Conservation (phyloP, 176 grass and related monocot genomes). For the Oryza longistaminata region DNA sequence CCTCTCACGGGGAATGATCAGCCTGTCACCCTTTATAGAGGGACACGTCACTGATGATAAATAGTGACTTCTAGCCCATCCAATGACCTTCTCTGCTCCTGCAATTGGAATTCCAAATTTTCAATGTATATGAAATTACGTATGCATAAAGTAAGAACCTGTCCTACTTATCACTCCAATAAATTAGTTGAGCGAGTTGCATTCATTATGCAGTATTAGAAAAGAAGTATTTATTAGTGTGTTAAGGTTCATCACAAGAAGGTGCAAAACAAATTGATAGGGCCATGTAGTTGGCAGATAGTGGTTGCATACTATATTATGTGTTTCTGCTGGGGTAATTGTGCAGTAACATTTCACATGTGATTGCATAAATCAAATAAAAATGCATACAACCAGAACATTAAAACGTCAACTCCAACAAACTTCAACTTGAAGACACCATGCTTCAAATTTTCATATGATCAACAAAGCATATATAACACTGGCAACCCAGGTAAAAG, state of each 20-base stretch:
- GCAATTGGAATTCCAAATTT: slow-evolving; percentile 26
- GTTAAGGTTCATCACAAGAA: not conserved
- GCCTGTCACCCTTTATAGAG: slow-evolving; percentile 60
- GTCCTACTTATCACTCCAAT: slow-evolving; percentile 3
- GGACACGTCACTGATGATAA: slow-evolving; percentile 63
- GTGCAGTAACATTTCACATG: not conserved
- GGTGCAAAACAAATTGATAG: slow-evolving; percentile 14
- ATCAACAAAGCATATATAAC: slow-evolving; percentile 12
- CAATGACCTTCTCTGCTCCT: slow-evolving; percentile 83
- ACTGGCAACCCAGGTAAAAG: slow-evolving; percentile 6
- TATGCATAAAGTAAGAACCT: slow-evolving; percentile 18
- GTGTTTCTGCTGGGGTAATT: slow-evolving; percentile 6
- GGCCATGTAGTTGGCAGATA: not conserved
- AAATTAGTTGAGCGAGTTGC: not conserved
- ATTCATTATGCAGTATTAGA: slow-evolving; percentile 12
- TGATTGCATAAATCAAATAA: not conserved
- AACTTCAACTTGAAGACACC: slow-evolving; percentile 1
- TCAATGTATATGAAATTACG: slow-evolving; percentile 1
- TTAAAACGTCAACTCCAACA: not conserved
- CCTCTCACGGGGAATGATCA: slow-evolving; percentile 85
- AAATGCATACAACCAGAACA: slow-evolving; percentile 18
- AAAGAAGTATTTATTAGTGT: slow-evolving; percentile 19
- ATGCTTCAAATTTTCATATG: not conserved
- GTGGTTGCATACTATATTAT: not conserved
- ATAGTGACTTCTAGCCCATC: slow-evolving; percentile 94